Conservation (phyloP, 2,329 filamentous ascomycete species). For the Monosporascus cannonballus region DNA sequence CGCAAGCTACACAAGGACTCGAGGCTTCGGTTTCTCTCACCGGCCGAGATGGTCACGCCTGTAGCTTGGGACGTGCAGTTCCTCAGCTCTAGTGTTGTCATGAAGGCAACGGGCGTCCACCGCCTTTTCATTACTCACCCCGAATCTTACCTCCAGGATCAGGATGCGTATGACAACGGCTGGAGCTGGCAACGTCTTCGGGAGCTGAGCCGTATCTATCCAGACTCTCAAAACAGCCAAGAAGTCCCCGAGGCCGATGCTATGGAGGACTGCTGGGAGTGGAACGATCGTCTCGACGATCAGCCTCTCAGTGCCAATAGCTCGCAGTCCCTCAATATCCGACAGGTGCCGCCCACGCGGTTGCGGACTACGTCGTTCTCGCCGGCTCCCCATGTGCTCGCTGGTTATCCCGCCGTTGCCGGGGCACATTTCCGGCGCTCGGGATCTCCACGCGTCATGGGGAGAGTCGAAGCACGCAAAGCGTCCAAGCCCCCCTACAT, state of each 20-base stretch:
- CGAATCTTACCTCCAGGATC: constrained; percentile 66
- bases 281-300: constrained; percentile 59
- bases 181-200: constrained; percentile 70
- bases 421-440: constrained; percentile 31
- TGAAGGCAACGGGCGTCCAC: constrained; percentile 59
- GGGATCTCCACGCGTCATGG: not conserved
- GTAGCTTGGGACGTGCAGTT: constrained; percentile 67
- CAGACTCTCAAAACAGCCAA: constrained; percentile 36
- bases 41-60: constrained; percentile 67
- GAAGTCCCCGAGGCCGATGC: constrained; percentile 56
- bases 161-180: constrained; percentile 42
- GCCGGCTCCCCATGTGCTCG: constrained; percentile 28
- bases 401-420: constrained; percentile 6
- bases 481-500: constrained; percentile 40
- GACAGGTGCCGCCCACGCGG: constrained; percentile 33
- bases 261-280: constrained; percentile 61
- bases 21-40: constrained; percentile 62
- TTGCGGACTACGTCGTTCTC: constrained; percentile 33
- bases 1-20: constrained; percentile 72
- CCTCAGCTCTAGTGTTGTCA: constrained; percentile 63
- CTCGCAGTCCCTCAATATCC: constrained; percentile 35
- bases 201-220: constrained; percentile 52
- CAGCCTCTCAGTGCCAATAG: constrained; percentile 35
- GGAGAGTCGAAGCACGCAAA: constrained; percentile 30
- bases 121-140: constrained; percentile 72